A percentile compares a stretch with the other conserved stretches of the same genome.
Conservation (phyloP, 345 rosid genomes). For the Erysimum cheiranthoides region DNA sequence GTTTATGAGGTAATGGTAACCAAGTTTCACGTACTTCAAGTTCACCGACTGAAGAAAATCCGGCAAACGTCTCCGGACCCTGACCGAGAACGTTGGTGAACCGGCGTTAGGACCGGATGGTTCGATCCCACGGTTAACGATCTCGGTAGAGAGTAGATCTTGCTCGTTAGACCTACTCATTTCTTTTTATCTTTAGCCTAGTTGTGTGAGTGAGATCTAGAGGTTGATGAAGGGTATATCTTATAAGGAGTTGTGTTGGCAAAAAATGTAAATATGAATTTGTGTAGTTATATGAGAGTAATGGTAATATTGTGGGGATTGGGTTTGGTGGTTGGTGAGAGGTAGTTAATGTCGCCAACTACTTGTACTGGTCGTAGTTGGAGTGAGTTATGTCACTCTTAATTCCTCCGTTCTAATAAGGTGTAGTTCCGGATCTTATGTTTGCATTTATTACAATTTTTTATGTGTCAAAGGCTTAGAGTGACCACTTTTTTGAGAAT, state of each 20-base stretch:
- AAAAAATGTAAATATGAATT: slow-evolving; percentile 32
- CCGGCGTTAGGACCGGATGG: slow-evolving; percentile 94
- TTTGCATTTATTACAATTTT: slow-evolving; percentile 34
- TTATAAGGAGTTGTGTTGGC: slow-evolving; percentile 34
- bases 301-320: slow-evolving; percentile 38
- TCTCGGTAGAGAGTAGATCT: slow-evolving; percentile 88
- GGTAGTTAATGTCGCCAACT: slow-evolving; percentile 67
- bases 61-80: slow-evolving; percentile 89
- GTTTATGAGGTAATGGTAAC: slow-evolving; percentile 92
- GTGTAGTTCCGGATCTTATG: slow-evolving; percentile 37
- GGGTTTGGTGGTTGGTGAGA: slow-evolving; percentile 51
- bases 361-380: slow-evolving; percentile 64
- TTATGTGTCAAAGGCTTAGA: slow-evolving; percentile 18
- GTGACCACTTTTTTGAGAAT: slow-evolving; percentile 21
- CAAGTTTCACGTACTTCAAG: slow-evolving; percentile 90
- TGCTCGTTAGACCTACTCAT: slow-evolving; percentile 64
- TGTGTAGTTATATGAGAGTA: slow-evolving; percentile 39
- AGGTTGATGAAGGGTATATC: slow-evolving; percentile 10
- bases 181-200: not conserved
- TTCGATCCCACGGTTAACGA: slow-evolving; percentile 88
- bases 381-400: slow-evolving; percentile 49
- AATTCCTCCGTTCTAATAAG: slow-evolving; percentile 45
- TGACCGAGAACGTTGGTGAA: slow-evolving; percentile 80
- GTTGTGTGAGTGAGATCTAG: slow-evolving; percentile 23
- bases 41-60: slow-evolving; percentile 96